phyloP scores from a whole-genome alignment of 306 rosid species.

The Rubus parviflorus region DNA sequence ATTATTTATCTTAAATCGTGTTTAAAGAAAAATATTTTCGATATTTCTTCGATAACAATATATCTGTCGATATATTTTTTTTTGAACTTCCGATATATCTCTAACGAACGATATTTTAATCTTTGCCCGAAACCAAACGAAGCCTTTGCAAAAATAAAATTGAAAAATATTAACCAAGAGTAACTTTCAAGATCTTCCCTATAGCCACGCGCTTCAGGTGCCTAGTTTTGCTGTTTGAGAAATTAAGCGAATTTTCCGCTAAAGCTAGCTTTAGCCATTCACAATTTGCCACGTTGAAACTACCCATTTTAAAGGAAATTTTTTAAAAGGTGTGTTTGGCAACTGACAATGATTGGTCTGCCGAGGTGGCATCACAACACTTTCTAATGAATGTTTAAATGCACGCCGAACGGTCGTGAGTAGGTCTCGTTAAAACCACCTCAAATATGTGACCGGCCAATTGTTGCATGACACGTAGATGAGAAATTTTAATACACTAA shows the following conservation, averaged over 20 bases:
- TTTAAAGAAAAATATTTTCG: too few species aligned
- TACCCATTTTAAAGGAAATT: too few species aligned
- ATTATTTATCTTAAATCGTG: too few species aligned
- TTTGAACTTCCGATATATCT: too few species aligned
- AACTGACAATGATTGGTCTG: conserved; percentile 7
- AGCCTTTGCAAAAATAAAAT: too few species aligned
- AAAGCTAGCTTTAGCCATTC: background rate
- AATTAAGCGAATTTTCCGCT: background rate
- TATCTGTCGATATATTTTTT: too few species aligned
- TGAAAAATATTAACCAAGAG: background rate
- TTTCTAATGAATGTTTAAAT: background rate
- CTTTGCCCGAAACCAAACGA: too few species aligned
- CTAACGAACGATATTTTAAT: too few species aligned
- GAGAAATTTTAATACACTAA: too few species aligned
- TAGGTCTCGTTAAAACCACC: conserved; percentile 47
- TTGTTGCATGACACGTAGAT: too few species aligned
- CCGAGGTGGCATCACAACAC: background rate
- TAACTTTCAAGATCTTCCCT: background rate
- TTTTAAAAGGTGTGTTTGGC: background rate
- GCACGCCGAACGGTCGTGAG: conserved; percentile 20
- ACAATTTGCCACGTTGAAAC: conserved; percentile 24
- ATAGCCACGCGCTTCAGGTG: conserved; percentile 37
- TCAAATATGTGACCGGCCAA: too few species aligned
- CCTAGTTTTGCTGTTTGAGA: conserved; percentile 3
- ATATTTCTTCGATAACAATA: too few species aligned